Evolutionary conservation across 306 rosid species (phyloP).

Genomic region (Castanea crenata): DNA sequence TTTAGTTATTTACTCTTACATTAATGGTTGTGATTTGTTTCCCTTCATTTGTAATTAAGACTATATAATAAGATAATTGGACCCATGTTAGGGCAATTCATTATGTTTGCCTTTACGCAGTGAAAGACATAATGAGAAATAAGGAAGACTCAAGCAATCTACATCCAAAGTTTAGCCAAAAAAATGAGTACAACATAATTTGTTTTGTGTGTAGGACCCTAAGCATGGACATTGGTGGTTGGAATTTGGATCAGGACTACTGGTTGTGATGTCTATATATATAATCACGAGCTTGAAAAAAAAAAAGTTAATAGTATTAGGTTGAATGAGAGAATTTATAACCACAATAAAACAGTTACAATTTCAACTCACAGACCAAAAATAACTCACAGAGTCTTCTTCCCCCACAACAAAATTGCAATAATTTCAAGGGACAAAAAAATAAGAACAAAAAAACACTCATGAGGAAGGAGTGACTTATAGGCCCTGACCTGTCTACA

Average conservation of each 20-base stretch:
- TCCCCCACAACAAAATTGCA: no score
- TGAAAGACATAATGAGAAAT: constrained; percentile 16
- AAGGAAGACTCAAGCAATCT: not conserved
- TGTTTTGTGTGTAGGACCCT: constrained; percentile 62
- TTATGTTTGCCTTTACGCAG: not conserved
- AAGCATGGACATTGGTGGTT: constrained; percentile 99
- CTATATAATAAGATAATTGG: constrained; percentile 15
- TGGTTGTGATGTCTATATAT: constrained; percentile 37
- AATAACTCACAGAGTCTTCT: no score
- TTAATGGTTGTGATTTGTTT: not conserved
- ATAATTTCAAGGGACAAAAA: no score
- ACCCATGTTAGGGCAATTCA: constrained; percentile 22
- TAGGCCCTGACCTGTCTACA: no score
- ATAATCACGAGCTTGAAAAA: no score
- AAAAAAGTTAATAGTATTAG: no score
- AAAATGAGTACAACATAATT: constrained; percentile 1
- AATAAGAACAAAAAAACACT: no score
- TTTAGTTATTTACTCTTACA: not conserved
- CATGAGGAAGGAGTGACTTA: no score
- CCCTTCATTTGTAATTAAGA: not conserved
- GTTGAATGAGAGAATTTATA: no score
- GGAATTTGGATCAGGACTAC: constrained; percentile 71
- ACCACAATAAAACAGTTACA: no score
- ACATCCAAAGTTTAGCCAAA: not conserved
- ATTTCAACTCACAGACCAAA: no score